These are phyloP conservation scores for Scopulariopsis brevicaulis DNA, from an alignment of 2,329 filamentous ascomycete species.

Conservation along the genomic window DNA sequence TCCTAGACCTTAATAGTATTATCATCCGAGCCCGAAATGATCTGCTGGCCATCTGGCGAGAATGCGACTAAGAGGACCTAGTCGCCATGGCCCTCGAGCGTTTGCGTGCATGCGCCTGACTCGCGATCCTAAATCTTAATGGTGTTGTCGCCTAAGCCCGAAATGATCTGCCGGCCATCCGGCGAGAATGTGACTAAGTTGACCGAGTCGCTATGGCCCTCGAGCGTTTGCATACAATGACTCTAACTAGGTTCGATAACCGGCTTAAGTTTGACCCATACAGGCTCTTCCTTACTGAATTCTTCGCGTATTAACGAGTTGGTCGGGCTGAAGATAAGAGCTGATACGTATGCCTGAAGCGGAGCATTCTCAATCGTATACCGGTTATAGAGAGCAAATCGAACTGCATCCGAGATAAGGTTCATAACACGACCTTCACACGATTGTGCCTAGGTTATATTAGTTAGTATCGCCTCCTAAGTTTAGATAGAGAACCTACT, in stretches of 20 bases:
- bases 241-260: background rate
- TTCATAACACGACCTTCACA: conserved; percentile 2
- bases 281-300: background rate
- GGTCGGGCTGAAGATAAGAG: conserved; percentile 14
- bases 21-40: conserved; percentile 7
- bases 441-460: conserved; percentile 1
- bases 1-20: conserved; percentile 8
- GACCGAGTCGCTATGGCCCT: background rate
- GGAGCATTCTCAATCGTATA: conserved; percentile 13
- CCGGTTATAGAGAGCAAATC: conserved; percentile 14
- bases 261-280: background rate
- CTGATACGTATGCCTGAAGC: conserved; percentile 18
- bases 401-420: conserved; percentile 15
- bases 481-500: conserved; percentile 5
- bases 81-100: background rate
- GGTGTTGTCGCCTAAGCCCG: conserved; percentile 6
- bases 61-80: conserved; percentile 7
- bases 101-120: background rate
- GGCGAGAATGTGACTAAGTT: conserved; percentile 3
- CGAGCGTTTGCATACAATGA: background rate
- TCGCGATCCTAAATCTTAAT: conserved; percentile 6
- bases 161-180: background rate
- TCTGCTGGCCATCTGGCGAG: conserved; percentile 4
- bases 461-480: conserved; percentile 3
- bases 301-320: background rate